Base-by-base conservation (phyloP, 371 early-diverging fungal genomes). In the Zychaea mexicana region DNA sequence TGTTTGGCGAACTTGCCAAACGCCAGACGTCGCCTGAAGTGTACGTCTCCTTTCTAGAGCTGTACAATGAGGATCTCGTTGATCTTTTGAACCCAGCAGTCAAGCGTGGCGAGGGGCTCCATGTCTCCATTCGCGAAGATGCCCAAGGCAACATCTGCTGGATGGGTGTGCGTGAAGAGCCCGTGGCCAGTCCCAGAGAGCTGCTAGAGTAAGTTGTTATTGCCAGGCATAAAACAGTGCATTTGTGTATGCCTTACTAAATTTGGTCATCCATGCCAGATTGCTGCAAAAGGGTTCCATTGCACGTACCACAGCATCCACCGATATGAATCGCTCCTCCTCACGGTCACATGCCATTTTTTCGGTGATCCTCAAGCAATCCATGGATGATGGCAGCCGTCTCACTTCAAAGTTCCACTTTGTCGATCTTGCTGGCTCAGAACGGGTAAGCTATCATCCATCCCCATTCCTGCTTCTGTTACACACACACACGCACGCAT, bases 271-370 rank as follows among this genome's bases (percentile, higher is more conserved):
- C 6, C 33, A 47, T n/a, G n/a, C 2, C 45, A 80, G 80, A n/a
- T 69, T 68, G 24, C 76, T 96, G 28, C 79, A 87, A 62, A 86
- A 87, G 71, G 94, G 98, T 62, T 90, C 91, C 27, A 67, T 88
- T 59, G 84, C 90, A 69, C 87, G 99, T 57, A 97, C 95, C 30
- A 98, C 98, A 3, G 96, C 93, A 21, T 88, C 92, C 19, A 99
- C 99, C 2, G 93, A 96, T 60, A 99, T 98, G 99, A 99, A 99
- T 81, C 85, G 83, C 12, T 77, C 88, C 3, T 96, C 97, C 0
- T 98, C 98, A 5, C 85, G 99, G 66, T 97, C 97, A 13, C 99
- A 99, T 78, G 99, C 99, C 46, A 97, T 99, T 52, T 99, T 98
- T 74, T 89, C 94, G 7, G 87, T 98, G 15, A 89, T 82, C 31